These are phyloP conservation scores for Nigrospora sphaerica DNA, from an alignment of 2,329 filamentous ascomycete genomes.

Conservation along the genomic window DNA sequence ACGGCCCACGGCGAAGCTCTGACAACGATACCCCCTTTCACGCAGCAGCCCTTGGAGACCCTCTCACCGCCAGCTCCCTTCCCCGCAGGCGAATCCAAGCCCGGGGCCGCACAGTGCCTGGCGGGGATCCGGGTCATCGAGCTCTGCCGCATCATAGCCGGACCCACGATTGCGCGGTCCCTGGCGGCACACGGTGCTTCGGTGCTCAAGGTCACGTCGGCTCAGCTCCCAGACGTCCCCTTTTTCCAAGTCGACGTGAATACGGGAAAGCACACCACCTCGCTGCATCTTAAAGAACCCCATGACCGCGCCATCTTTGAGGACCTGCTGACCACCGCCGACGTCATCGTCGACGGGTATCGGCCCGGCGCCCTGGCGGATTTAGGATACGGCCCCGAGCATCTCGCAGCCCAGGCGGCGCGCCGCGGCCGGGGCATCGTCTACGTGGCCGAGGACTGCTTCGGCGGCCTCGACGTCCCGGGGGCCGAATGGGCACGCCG, in stretches of 20 bases:
- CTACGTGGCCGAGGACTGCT: conserved; percentile 67
- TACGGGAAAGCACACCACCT: conserved; percentile 60
- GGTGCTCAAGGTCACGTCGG: conserved; percentile 65
- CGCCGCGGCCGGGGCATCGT: conserved; percentile 55
- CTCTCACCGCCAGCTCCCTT: conserved; percentile 40
- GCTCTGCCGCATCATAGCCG: conserved; percentile 68
- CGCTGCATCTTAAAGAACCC: conserved; percentile 52
- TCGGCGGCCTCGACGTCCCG: conserved; percentile 47
- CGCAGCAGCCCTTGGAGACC: conserved; percentile 41
- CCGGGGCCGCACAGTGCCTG: conserved; percentile 29
- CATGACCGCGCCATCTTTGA: conserved; percentile 51
- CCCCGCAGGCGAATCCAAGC: conserved; percentile 13
- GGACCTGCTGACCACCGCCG: conserved; percentile 50
- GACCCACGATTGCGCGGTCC: conserved; percentile 63
- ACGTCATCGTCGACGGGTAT: conserved; percentile 64
- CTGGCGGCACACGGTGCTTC: conserved; percentile 71
- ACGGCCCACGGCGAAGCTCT: conserved; percentile 45
- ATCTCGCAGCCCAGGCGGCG: conserved; percentile 43
- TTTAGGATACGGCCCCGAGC: conserved; percentile 55
- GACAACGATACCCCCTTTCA: conserved; percentile 35
- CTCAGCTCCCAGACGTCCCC: conserved; percentile 61
- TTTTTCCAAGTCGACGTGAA: conserved; percentile 70
- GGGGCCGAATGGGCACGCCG: conserved; percentile 51
- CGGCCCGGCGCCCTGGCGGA: conserved; percentile 57
- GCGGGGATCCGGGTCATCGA: conserved; percentile 66